Conservation (phyloP, 768 basidiomycete species). For the Phanerodontia chrysosporium region DNA sequence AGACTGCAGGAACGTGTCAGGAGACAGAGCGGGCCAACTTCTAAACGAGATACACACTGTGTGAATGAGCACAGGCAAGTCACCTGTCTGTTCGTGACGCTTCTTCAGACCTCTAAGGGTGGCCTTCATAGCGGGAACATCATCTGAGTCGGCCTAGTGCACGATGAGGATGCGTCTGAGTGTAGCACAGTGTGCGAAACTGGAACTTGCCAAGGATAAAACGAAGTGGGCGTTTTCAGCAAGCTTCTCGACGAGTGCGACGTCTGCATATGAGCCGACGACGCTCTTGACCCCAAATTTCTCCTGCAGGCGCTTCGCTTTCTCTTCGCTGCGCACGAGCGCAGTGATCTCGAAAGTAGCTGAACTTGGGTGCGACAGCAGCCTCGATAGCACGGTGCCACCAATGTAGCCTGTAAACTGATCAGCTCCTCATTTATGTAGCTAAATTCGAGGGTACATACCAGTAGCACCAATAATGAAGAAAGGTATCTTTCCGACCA, state of each 20-base stretch:
- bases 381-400: slow-evolving; percentile 44
- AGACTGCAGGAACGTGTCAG: neutral
- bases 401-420: slow-evolving; percentile 48
- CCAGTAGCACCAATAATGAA: slow-evolving; percentile 12
- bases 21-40: neutral
- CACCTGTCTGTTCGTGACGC: slow-evolving; percentile 37
- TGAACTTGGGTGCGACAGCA: slow-evolving; percentile 40
- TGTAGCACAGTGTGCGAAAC: neutral
- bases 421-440: neutral
- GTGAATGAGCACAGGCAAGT: slow-evolving; percentile 49
- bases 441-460: neutral
- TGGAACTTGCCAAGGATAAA: slow-evolving; percentile 6
- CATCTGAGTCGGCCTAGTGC: slow-evolving; percentile 43
- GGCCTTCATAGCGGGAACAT: slow-evolving; percentile 38
- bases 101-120: slow-evolving; percentile 51
- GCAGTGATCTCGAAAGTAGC: slow-evolving; percentile 40
- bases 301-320: slow-evolving; percentile 23
- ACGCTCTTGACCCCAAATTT: slow-evolving; percentile 17
- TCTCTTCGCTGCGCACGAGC: slow-evolving; percentile 42
- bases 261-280: neutral
- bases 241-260: neutral
- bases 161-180: neutral
- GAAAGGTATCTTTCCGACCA: slow-evolving; percentile 2
- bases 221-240: slow-evolving; percentile 20
- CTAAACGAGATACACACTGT: slow-evolving; percentile 25